Conservation (phyloP, 2,329 filamentous ascomycete species). For the Fusarium clavum region DNA sequence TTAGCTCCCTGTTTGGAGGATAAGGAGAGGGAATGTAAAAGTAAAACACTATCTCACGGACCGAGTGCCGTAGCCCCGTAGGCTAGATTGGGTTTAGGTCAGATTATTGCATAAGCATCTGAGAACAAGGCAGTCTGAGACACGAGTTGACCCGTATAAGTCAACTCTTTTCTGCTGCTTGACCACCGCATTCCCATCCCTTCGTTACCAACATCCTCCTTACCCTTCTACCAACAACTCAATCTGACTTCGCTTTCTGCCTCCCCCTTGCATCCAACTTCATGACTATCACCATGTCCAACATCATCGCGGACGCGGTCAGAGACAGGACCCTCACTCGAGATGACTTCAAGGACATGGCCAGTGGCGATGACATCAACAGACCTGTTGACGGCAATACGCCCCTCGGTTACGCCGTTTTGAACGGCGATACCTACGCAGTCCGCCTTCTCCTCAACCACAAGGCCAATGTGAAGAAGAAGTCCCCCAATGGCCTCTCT, state of each 20-base stretch:
- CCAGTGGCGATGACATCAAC: background rate
- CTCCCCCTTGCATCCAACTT: background rate
- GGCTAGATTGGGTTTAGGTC: background rate
- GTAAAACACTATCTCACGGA: background rate
- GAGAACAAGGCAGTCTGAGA: background rate
- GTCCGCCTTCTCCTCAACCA: background rate
- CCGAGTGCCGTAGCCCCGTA: background rate
- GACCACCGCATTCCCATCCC: background rate
- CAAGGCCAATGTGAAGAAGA: background rate
- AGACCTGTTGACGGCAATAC: background rate
- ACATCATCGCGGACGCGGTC: background rate
- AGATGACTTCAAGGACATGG: background rate
- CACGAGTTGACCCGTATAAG: background rate
- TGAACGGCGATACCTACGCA: background rate
- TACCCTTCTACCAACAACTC: background rate
- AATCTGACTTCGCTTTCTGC: background rate
- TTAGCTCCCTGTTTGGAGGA: too few species aligned
- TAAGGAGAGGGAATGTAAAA: background rate
- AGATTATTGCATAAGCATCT: background rate
- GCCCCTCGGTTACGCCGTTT: background rate
- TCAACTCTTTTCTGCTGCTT: background rate
- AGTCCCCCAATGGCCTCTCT: slow-evolving; percentile 4
- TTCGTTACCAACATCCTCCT: background rate
- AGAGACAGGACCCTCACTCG: slow-evolving; percentile 1
- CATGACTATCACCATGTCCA: background rate